phyloP scores from a whole-genome alignment of 2,329 filamentous ascomycete genomes.

The Fusarium sacchari region DNA sequence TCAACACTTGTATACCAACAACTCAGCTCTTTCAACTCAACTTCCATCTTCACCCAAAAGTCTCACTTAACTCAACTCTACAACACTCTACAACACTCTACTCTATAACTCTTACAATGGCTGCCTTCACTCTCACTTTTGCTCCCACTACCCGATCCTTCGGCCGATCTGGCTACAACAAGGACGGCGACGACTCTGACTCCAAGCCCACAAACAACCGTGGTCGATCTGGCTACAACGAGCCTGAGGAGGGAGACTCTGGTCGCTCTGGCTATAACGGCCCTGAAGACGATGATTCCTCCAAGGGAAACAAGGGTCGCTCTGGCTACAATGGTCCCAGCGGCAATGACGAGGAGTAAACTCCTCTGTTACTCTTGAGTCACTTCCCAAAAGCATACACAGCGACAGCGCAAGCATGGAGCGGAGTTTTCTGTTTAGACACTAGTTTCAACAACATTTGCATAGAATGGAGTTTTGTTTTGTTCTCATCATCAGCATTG shows the following conservation, averaged over 20 bases:
- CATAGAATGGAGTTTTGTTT: conserved; percentile 23
- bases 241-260: conserved; percentile 49
- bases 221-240: conserved; percentile 58
- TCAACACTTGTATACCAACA: background rate
- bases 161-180: conserved; percentile 40
- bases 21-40: conserved; percentile 4
- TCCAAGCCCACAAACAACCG: conserved; percentile 48
- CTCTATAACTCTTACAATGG: conserved; percentile 41
- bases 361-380: background rate
- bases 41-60: background rate
- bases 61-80: background rate
- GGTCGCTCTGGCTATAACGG: conserved; percentile 57
- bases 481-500: conserved; percentile 8
- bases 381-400: conserved; percentile 14
- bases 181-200: conserved; percentile 43
- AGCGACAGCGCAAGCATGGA: conserved; percentile 32
- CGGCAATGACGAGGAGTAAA: conserved; percentile 48
- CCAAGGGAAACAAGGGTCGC: conserved; percentile 52
- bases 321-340: conserved; percentile 56
- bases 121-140: conserved; percentile 43
- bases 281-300: conserved; percentile 43
- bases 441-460: conserved; percentile 26
- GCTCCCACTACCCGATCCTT: conserved; percentile 40
- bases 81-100: background rate
- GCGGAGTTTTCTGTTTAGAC: conserved; percentile 32